Evolutionary conservation across 2,329 filamentous ascomycete genomes (phyloP), one percentile per base, ranked within the genome.

Genomic region (Immersiporthe knoxdaviesiana): DNA sequence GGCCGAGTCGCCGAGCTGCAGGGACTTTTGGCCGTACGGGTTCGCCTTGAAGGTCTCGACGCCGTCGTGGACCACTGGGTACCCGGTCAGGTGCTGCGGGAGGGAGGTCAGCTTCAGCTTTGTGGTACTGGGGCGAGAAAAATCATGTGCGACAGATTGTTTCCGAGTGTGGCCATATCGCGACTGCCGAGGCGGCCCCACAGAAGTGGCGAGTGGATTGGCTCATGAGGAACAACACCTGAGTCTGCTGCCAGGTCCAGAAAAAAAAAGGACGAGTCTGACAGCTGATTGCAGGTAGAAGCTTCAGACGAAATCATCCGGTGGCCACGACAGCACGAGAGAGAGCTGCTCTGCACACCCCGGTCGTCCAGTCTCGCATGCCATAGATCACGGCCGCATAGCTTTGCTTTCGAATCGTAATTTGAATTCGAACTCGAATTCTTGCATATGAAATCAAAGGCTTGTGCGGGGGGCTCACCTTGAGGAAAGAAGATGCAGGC

Each of bases 41-140:
- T 95, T 93, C 77, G 87, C 84, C 81, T 94, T 92, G 87, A 97
- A 91, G 77, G 88, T 90, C 71, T 88, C 83, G 80, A 97, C 88
- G 76, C 90, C 84, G 80, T 97, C 93, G 77, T 88, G 88, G 77
- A 97, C 87, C 73, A 97, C 81, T 54, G 95, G 95, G 81, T 97
- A 97, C 73, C 90, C 91, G 75, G 90, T 85, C 72, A 97, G 86
- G 78, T 97, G 94, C 93, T 97, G 75, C 54, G 44, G 44, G 21
- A 47, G n/a, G 3, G 60, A 63, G 68, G 72, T 75, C 30, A 72
- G 62, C 44, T 64, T 60, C 67, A 56, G 35, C 21, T 14, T 27
- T 18, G 2, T 10, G 24, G 6, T 37, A 10, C 12, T 27, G n/a
- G 11, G 11, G 7, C 44, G 18, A 44, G 8, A 8, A 35, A 35